Evolutionary conservation across 441 rosid species (phyloP).

Genomic region (Gossypium schwendimanii): DNA sequence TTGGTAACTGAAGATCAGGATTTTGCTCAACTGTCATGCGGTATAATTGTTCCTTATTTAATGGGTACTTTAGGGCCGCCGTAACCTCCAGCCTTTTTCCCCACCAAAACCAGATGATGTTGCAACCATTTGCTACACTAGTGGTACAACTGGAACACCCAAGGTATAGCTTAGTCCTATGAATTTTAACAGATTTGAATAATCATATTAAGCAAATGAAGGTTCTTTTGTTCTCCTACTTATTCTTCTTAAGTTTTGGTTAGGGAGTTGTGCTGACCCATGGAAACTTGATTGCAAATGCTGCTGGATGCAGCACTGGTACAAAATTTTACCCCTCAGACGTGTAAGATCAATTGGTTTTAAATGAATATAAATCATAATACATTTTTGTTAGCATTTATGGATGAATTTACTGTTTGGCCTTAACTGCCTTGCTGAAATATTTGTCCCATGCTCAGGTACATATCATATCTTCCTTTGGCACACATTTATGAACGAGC

Average conservation of each 20-base stretch:
- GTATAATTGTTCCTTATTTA: conserved; percentile 23
- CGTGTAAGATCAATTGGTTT: conserved; percentile 51
- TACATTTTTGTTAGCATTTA: conserved; percentile 9
- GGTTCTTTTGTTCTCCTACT: neutral
- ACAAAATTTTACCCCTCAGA: conserved; percentile 71
- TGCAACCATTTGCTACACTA: conserved; percentile 96
- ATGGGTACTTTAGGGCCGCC: conserved; percentile 61
- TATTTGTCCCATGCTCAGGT: conserved; percentile 42
- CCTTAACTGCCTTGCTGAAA: conserved; percentile 14
- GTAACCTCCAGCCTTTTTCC: conserved; percentile 67
- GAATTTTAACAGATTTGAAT: conserved; percentile 5
- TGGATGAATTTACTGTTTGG: conserved; percentile 15
- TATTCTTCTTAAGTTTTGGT: conserved; percentile 19
- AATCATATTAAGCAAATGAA: neutral
- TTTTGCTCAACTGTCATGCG: conserved; percentile 1
- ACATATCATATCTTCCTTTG: conserved; percentile 93
- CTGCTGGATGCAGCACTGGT: conserved; percentile 56
- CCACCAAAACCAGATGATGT: conserved; percentile 85
- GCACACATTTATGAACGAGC: conserved; percentile 96
- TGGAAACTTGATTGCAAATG: conserved; percentile 81
- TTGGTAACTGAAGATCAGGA: neutral
- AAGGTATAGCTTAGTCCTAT: conserved; percentile 48
- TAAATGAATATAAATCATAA: neutral
- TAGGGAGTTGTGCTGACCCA: conserved; percentile 92
- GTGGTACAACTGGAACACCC: conserved; percentile 99